Evolutionary conservation across 139 green algal genomes (phyloP), one percentile per base, ranked within the genome.

Genomic region (Raphidocelis subcapitata): DNA sequence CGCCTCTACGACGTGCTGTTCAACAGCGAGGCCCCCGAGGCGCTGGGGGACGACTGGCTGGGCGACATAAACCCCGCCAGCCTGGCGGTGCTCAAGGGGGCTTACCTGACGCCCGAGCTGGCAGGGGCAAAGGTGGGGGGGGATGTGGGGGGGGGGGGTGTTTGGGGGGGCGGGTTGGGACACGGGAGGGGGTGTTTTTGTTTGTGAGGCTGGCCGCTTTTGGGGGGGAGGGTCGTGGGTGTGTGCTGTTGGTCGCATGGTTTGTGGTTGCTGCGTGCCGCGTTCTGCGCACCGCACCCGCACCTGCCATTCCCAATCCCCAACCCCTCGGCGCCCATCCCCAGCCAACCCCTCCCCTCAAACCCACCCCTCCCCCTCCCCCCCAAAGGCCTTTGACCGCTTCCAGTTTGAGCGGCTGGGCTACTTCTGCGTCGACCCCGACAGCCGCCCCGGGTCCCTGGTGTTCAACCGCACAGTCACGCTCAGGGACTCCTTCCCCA

Each of bases 331-430:
- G 41, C 41, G 41, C 8, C 41, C 12, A 12, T 49, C 41, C 41
- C 41, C 41, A 20, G 8, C 41, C 8, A 20, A 8, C 41, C 41
- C 41, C 41, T 12, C 8, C 41, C 41, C 41, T 49, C 41, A 49
- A 20, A n/a, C n/a, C n/a, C 8, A 49, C 41, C 8, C 41, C 12
- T 8, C 8, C 12, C 8, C 41, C 12, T 8, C 41, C 62, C 37
- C 4, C 12, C 18, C 8, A 26, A 33, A 77, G 70, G 70, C 61
- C 24, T 77, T 77, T 70, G 70, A 90, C 82, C 88, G 87, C 61
- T 98, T 98, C 81, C 95, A 99, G 85, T 89, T 98, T 69, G 95
- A 99, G 85, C 85, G 96, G 21, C 68, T 98, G 55, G 96, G 93
- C 35, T 97, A 95, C 83, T 98, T 97, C 65, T 92, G 81, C 37